phyloP scores from a whole-genome alignment of 768 basidiomycete species.

The Naganishia randhawae region DNA sequence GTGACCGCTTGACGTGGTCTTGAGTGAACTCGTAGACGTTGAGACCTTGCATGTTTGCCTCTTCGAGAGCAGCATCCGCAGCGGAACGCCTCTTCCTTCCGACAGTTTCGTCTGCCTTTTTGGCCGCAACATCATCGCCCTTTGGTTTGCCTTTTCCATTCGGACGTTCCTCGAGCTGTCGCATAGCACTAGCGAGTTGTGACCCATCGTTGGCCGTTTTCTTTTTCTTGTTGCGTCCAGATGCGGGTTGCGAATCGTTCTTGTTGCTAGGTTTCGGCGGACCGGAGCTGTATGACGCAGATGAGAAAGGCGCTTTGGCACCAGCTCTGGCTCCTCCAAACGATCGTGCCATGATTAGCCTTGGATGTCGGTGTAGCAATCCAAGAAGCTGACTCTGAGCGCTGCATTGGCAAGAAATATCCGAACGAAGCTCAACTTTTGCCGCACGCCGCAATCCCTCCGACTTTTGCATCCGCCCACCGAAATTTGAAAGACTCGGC shows the following conservation, averaged over 20 bases:
- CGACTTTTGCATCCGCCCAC: background rate
- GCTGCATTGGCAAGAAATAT: background rate
- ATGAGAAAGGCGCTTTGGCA: slow-evolving; percentile 13
- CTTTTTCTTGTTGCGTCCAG: slow-evolving; percentile 17
- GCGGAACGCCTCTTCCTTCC: slow-evolving; percentile 13
- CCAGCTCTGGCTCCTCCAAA: background rate
- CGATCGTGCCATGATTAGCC: background rate
- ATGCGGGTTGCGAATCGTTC: slow-evolving; percentile 1
- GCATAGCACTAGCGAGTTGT: background rate
- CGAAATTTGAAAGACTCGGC: slow-evolving; percentile 1
- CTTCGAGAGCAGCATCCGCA: slow-evolving; percentile 9
- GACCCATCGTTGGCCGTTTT: slow-evolving; percentile 2
- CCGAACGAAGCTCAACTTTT: background rate
- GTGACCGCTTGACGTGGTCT: slow-evolving; percentile 19
- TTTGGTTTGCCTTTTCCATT: slow-evolving; percentile 1
- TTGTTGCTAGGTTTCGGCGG: background rate
- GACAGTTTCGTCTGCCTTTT: background rate
- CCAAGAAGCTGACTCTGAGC: background rate
- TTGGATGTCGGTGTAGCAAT: background rate
- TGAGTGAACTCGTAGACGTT: slow-evolving; percentile 25
- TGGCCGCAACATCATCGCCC: too few species aligned
- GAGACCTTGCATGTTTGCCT: slow-evolving; percentile 19
- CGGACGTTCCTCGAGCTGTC: background rate
- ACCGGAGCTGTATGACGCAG: slow-evolving; percentile 17
- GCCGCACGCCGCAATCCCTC: background rate